These are phyloP conservation scores for Cytospora piceae DNA, from an alignment of 2,329 filamentous ascomycete genomes.

Conservation along the genomic window DNA sequence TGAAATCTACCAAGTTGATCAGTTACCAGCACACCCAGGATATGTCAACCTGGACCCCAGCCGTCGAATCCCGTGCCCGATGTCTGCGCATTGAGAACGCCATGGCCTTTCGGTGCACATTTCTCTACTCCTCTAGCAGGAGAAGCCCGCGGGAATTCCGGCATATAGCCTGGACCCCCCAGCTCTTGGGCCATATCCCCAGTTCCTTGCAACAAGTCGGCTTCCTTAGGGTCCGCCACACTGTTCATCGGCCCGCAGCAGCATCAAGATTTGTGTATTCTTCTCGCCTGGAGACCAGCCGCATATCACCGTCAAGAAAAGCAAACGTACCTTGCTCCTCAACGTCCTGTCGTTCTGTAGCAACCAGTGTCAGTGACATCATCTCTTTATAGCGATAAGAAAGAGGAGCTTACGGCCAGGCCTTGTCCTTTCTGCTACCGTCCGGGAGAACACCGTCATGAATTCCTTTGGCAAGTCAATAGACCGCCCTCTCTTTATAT, in stretches of 20 bases:
- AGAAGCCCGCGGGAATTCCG: neutral
- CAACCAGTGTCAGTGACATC: conserved; percentile 6
- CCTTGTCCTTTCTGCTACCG: conserved; percentile 79
- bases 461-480: conserved; percentile 52
- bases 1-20: conserved; percentile 55
- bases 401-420: conserved; percentile 25
- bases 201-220: neutral
- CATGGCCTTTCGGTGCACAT: neutral
- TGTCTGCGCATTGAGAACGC: neutral
- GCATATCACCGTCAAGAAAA: neutral
- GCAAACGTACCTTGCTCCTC: conserved; percentile 70
- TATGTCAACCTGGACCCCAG: neutral
- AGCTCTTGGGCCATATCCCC: neutral
- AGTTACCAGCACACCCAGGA: neutral
- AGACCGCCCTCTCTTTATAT: conserved; percentile 48
- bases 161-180: neutral
- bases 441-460: conserved; percentile 85
- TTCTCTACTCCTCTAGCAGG: neutral
- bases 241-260: neutral
- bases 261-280: neutral
- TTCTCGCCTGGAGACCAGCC: neutral
- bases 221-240: neutral
- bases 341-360: conserved; percentile 66
- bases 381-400: neutral
- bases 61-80: neutral